A percentile compares a stretch with the other conserved stretches of the same genome.
Evolutionary conservation across 2,329 filamentous ascomycete genomes (phyloP).

Genomic region (Thielaviopsis euricoi): DNA sequence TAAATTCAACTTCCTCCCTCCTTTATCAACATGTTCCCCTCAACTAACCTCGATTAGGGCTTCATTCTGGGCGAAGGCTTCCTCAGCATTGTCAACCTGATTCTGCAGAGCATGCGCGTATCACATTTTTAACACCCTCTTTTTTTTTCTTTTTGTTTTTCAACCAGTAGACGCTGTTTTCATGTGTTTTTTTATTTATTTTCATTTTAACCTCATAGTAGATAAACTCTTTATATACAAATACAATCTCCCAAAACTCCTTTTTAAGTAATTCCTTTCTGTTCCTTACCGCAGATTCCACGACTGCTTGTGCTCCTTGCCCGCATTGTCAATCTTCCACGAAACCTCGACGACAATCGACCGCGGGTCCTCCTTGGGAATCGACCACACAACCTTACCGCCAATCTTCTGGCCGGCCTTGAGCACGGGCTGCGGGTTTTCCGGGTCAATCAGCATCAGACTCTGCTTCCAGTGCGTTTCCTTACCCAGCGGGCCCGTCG

Average conservation of each 20-base stretch:
- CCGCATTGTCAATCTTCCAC: conserved; percentile 34
- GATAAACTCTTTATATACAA: too few relatives aligned
- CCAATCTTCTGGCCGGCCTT: conserved; percentile 41
- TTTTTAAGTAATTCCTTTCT: background rate
- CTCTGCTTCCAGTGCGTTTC: conserved; percentile 88
- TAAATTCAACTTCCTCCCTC: conserved; percentile 20
- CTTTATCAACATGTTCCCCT: background rate
- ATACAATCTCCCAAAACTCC: background rate
- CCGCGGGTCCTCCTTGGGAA: conserved; percentile 52
- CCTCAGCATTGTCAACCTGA: conserved; percentile 76
- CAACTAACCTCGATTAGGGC: conserved; percentile 30
- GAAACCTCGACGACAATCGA: conserved; percentile 47
- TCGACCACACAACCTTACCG: conserved; percentile 55
- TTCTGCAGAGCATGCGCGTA: conserved; percentile 60
- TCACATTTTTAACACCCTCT: conserved; percentile 48
- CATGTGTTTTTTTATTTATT: too few relatives aligned
- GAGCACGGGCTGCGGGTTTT: conserved; percentile 28
- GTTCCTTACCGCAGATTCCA: conserved; percentile 26
- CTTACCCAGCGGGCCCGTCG: conserved; percentile 61
- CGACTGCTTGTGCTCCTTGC: conserved; percentile 27
- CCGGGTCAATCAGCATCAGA: conserved; percentile 51
- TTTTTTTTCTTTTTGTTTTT: background rate
- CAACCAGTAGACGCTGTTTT: too few relatives aligned
- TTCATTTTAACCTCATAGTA: too few relatives aligned
- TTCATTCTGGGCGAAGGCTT: conserved; percentile 88